phyloP scores from a whole-genome alignment of 441 rosid genomes.

The Manihot esculenta region DNA sequence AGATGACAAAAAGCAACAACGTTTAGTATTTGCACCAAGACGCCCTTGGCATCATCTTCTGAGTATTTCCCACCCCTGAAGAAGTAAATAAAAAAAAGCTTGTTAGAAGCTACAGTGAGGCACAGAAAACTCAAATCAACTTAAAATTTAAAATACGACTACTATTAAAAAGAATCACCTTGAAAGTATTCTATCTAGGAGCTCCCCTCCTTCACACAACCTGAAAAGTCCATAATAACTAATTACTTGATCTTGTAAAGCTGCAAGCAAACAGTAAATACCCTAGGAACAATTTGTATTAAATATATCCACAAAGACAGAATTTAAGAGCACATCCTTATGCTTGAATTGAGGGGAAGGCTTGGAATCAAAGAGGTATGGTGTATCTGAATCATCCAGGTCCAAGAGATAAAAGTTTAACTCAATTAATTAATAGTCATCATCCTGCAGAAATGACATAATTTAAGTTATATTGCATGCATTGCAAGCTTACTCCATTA shows the following conservation, averaged over 20 bases:
- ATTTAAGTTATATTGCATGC: not conserved
- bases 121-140: not conserved
- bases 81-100: conserved; percentile 16
- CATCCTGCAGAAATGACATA: conserved; percentile 14
- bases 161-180: conserved; percentile 44
- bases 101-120: conserved; percentile 26
- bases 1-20: conserved; percentile 90
- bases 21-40: conserved; percentile 79
- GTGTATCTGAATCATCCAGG: not conserved
- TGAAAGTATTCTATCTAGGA: conserved; percentile 92
- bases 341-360: not conserved
- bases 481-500: conserved; percentile 82
- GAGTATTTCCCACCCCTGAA: conserved; percentile 91
- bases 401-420: conserved; percentile 5
- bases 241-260: conserved; percentile 13
- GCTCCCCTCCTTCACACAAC: conserved; percentile 99
- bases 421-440: not conserved
- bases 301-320: not conserved
- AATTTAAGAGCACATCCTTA: not conserved
- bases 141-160: conserved; percentile 9
- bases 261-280: not conserved
- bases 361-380: not conserved
- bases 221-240: conserved; percentile 43
- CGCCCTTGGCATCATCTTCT: conserved; percentile 91
- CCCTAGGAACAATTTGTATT: not conserved